Conservation (phyloP, 257 asterid species). For the Lavandula angustifolia region DNA sequence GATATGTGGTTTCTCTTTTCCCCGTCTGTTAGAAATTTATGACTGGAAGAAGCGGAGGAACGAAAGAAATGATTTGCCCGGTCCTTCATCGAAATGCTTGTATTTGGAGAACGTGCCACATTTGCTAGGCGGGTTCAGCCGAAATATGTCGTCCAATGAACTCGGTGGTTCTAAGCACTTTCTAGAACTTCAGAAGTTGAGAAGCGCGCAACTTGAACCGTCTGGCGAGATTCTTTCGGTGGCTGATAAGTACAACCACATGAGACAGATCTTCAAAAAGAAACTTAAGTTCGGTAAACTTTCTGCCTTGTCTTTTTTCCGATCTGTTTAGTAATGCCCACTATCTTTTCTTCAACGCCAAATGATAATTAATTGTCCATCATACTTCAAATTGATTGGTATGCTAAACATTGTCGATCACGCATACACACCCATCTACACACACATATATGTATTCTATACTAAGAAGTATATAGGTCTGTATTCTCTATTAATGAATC, state of each 20-base stretch:
- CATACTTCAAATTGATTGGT: conserved; percentile 7
- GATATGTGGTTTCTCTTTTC: conserved; percentile 43
- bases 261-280: conserved; percentile 75
- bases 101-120: conserved; percentile 87
- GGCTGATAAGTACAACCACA: conserved; percentile 84
- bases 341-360: conserved; percentile 18
- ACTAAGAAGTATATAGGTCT: not conserved
- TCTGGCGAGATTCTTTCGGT: conserved; percentile 67
- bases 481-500: not conserved
- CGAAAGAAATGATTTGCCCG: conserved; percentile 73
- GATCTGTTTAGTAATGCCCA: conserved; percentile 20
- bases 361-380: not conserved
- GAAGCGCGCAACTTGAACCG: conserved; percentile 53
- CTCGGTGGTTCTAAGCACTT: conserved; percentile 48
- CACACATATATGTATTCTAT: too few relatives aligned
- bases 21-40: conserved; percentile 60
- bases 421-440: too few relatives aligned
- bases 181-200: conserved; percentile 60
- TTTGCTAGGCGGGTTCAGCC: conserved; percentile 87
- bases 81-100: conserved; percentile 77
- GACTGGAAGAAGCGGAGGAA: conserved; percentile 68
- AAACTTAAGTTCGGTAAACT: conserved; percentile 82
- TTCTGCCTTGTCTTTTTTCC: conserved; percentile 29
- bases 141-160: conserved; percentile 49
- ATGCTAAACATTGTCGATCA: too few relatives aligned